Base-by-base conservation (phyloP, 257 asterid species). In the Nicotiana sylvestris region DNA sequence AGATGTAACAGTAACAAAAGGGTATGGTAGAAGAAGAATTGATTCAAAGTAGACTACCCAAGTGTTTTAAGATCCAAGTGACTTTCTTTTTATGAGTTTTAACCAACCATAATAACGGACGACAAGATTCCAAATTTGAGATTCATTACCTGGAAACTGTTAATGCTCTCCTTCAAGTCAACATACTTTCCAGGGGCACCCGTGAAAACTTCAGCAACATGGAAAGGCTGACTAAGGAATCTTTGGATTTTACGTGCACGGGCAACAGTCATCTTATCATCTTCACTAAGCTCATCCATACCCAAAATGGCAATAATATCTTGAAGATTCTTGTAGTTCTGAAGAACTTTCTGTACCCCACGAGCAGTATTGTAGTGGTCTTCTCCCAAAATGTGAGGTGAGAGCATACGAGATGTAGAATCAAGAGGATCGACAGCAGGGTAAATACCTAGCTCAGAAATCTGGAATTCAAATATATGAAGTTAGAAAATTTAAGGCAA, bases 211-310 rank as follows among this genome's bases (percentile, higher is more conserved):
- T 96, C 99, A 4, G 99, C 99, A 35, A 96, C 99, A 77, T 96
- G 99, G 98, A 96, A 96, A 74, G 99, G 99, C 89, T 96, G 99
- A 88, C 99, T 96, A 91, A 96, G 87, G 88, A 93, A 96, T 66
- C 94, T 84, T 70, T 88, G 93, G 82, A 96, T 96, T 56, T 96
- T 96, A 81, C 99, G 97, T 30, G 99, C 99, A 87, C 98, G 99
- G 5, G 98, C 97, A 70, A 96, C 99, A n/a, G 99, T 96, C 92
- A 96, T 86, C 85, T 96, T 96, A 88, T 94, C 99, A 60, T 96
- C 99, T 85, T 96, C 99, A 88, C 99, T 96, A 27, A 96, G 97
- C 91, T 96, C 99, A 85, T 96, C 99, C 99, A 96, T 93, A 83
- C 99, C 99, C 51, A 96, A 91, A 86, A 96, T 96, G 87, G 98